phyloP scores from a whole-genome alignment of 306 rosid species.

The Quercus variabilis region DNA sequence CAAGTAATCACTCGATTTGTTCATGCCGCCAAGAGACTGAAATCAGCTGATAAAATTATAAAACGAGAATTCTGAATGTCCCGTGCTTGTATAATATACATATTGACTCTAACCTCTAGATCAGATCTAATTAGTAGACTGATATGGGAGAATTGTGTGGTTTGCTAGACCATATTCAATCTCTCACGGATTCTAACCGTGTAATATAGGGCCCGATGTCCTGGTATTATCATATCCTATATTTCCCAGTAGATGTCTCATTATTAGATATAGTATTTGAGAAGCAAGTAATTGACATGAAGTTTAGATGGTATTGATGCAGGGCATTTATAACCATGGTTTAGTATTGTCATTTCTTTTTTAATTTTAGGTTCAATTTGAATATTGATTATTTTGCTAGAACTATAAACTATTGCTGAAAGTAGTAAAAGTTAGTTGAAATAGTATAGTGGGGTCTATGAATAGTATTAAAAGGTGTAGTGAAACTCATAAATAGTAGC shows the following conservation, averaged over 20 bases:
- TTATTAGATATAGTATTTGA: not conserved
- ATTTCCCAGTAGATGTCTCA: not conserved
- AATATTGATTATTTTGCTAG: too few species aligned
- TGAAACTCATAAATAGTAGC: too few species aligned
- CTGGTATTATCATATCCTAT: not conserved
- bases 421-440: too few species aligned
- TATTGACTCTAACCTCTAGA: slow-evolving; percentile 38
- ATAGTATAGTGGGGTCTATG: too few species aligned
- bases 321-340: not conserved
- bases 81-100: slow-evolving; percentile 29
- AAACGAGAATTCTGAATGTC: slow-evolving; percentile 12
- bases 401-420: too few species aligned
- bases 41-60: slow-evolving; percentile 9
- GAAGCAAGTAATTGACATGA: not conserved
- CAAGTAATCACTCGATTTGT: slow-evolving; percentile 46
- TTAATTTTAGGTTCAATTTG: not conserved
- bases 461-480: too few species aligned
- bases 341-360: not conserved
- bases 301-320: too few species aligned
- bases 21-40: slow-evolving; percentile 43
- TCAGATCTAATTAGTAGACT: slow-evolving; percentile 32
- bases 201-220: slow-evolving; percentile 1
- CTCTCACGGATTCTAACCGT: slow-evolving; percentile 20
- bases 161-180: not conserved
- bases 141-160: slow-evolving; percentile 14